Evolutionary conservation across 2,329 filamentous ascomycete species (phyloP), one percentile per base, ranked within the genome.

Genomic region (Fusarium nematophilum): DNA sequence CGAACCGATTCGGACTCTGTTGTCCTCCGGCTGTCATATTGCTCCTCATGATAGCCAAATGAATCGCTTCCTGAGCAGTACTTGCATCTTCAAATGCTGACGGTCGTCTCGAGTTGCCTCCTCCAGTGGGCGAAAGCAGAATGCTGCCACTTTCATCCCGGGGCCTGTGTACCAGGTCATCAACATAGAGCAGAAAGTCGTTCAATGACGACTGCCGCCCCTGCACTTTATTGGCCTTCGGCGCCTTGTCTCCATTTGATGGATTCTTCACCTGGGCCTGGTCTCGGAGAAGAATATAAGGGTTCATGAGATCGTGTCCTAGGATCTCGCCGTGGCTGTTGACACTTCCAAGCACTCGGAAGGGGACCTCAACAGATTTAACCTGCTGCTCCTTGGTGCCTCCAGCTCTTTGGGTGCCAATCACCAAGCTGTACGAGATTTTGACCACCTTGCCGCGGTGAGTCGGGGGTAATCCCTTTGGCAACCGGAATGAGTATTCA

Each of bases 361-460:
- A 97, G 0, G 95, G 95, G 23, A 97, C 83, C 62, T 96, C 94
- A 34, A 97, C 90, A n/a, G 92, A 92, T 67, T 90, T 91, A 38
- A 98, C 89, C 67, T 92, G 92, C 62, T 94, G 89, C 66, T 93
- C 91, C 65, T 87, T 90, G 18, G 85, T 83, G 11, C 89, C 90
- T 9, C 91, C 92, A 1, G 91, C 88, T 60, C 93, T 83, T 74
- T 99, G 95, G 0, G 94, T 97, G 37, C 94, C 94, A 61, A 99
- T 91, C 9, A 96, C 88, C 10, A 99, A 81, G 72, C 91, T 91
- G 77, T 99, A 99, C 2, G 88, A 86, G 43, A 97, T 93, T 76
- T 98, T 98, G 71, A 97, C 95, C 1, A 92, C 92, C 71, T 95
- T 93, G 9, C 95, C 95, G 67, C 90, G 90, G 73, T 98, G 92